Percentiles rank a stretch among this genome's conserved stretches.
Conservation (phyloP, 345 rosid genomes). For the Excoecaria agallocha region DNA sequence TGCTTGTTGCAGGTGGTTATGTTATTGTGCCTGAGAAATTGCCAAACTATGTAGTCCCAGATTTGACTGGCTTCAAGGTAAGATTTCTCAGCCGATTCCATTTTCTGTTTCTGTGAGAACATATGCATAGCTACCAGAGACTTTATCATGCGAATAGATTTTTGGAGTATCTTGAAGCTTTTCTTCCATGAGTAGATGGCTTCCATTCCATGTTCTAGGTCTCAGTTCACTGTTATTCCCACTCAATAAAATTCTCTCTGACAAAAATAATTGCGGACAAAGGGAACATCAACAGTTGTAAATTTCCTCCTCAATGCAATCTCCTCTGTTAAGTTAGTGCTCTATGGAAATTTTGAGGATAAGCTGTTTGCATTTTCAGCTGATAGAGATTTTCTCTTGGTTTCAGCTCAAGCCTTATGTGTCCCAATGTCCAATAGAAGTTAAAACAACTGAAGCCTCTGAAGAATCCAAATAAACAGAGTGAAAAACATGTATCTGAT, state of each 20-base stretch:
- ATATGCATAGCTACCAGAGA: background rate
- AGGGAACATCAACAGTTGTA: background rate
- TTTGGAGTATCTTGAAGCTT: background rate
- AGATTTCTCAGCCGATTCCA: background rate
- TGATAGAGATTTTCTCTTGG: slow-evolving; percentile 12
- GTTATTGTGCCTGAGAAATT: slow-evolving; percentile 72
- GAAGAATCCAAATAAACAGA: slow-evolving; percentile 33
- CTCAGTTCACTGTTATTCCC: background rate
- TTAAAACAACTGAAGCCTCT: slow-evolving; percentile 43
- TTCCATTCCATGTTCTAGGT: background rate
- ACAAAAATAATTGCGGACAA: background rate
- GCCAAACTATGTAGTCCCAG: slow-evolving; percentile 77
- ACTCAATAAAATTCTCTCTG: background rate
- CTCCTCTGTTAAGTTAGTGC: background rate
- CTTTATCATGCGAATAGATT: background rate
- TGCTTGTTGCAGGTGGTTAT: slow-evolving; percentile 59
- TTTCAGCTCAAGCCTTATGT: slow-evolving; percentile 70
- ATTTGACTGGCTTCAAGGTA: slow-evolving; percentile 78
- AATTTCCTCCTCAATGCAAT: background rate
- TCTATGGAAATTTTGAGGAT: background rate
- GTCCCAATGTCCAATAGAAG: slow-evolving; percentile 45
- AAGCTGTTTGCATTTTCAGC: background rate
- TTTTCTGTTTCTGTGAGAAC: background rate
- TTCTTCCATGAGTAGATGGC: background rate
- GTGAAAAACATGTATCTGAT: background rate